Base-by-base conservation (phyloP, 495 filamentous ascomycete species). In the Penicillium canariense region DNA sequence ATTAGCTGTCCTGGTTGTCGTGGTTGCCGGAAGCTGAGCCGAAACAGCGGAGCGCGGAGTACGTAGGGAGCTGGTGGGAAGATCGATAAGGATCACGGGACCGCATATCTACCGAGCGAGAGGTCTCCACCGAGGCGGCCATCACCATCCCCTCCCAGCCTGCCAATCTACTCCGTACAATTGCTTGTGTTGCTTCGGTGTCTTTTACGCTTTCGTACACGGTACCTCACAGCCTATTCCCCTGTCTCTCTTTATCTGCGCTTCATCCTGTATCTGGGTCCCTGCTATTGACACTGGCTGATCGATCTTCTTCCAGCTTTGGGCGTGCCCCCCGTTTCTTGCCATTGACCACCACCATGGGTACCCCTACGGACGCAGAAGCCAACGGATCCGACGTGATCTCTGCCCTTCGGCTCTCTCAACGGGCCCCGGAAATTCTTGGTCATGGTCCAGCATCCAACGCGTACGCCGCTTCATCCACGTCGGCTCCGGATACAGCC, bases 401-500 rank as follows among this genome's bases (percentile, higher is more conserved):
- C 28, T 69, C 71, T 31, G 86, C 90, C 28, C 75, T 96, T 46
- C 77, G 77, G 51, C 77, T 90, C 34, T 88, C 94, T 10, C 89
- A 92, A 63, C 83, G 90, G 72, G 89, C 93, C 50, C 85, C 89
- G 1, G 58, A 67, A 23, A 77, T 94, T 55, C 81, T 96, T 44
- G 72, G 73, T 47, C 75, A 67, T 39, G 71, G 76, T 28, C 69
- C 79, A 26, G 68, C 73, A 14, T 68, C 75, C 3, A 74, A 74
- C n/a, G 55, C 80, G 47, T 82, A 79, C 63, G 77, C 78, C 38
- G 67, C 77, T n/a, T 58, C 77, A 22, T 43, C 59, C 23, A 53
- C 23, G 7, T 48, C 51, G n/a, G 54, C 59, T 15, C 17, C 52
- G 28, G 91, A 96, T 61, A 84, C 85, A 1, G 79, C 86, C 35